Conservation (phyloP, 257 asterid genomes). For the Solanum chaucha region DNA sequence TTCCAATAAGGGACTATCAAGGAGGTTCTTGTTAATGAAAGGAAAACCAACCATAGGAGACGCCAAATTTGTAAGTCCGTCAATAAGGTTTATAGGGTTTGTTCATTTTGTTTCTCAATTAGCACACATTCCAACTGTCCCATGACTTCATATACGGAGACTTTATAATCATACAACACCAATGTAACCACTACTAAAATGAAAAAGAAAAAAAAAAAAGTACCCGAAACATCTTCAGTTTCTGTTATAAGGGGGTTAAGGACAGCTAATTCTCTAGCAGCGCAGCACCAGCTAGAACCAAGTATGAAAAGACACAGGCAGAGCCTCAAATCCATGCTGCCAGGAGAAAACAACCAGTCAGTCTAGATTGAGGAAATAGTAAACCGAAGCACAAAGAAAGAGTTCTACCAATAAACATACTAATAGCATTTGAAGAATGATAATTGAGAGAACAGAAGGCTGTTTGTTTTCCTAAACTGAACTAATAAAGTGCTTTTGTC, state of each 20-base stretch:
- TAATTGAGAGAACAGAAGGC: not conserved
- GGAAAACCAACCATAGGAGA: not conserved
- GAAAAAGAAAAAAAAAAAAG: not conserved
- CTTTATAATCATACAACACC: not conserved
- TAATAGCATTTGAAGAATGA: not conserved
- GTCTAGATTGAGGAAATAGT: not conserved
- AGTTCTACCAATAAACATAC: not conserved
- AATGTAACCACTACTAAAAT: not conserved
- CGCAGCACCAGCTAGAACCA: conserved; percentile 41
- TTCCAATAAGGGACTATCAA: not conserved
- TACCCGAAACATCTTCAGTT: conserved; percentile 26
- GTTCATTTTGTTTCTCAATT: not conserved
- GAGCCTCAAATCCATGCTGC: conserved; percentile 69
- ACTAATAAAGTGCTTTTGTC: not conserved
- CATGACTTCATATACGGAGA: not conserved
- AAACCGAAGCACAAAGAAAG: not conserved
- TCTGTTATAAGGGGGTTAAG: conserved; percentile 2
- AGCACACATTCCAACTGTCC: not conserved
- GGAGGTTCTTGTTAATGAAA: not conserved
- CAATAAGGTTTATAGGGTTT: not conserved
- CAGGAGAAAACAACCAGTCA: not conserved
- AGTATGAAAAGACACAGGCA: conserved; percentile 33
- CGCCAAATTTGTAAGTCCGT: not conserved
- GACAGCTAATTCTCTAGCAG: conserved; percentile 50
- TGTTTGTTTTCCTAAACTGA: not conserved